Evolutionary conservation across 805 yeast species (phyloP), one percentile per base, ranked within the genome.

Genomic region (Ogataea angusta): DNA sequence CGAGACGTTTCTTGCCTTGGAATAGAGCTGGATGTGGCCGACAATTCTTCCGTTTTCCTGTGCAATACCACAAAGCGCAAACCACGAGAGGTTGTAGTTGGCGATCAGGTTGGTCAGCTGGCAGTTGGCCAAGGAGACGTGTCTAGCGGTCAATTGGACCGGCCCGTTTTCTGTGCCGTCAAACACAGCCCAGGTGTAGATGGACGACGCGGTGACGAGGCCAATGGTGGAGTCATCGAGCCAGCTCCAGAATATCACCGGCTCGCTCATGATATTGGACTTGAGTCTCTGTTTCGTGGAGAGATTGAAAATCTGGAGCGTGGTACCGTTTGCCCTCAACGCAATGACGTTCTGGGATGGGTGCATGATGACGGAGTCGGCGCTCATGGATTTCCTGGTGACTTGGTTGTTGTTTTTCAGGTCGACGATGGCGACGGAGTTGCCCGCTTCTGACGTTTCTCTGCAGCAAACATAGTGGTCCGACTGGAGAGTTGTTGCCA

Each of bases 211-310:
- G 10, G 97, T 87, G 48, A 93, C 82, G 46, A 93, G 74, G 54
- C 97, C 99, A 51, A 93, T 71, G 39, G 76, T 70, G 48, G 78
- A 69, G 46, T 78, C 75, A 55, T 75, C 70, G 45, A 93, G 70
- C 99, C 99, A 93, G 61, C 82, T 83, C 99, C 99, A 93, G 64
- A 82, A 91, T 33, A 89, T 80, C 35, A 93, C 90, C 33, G 96
- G 95, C 62, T 89, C 95, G 49, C 76, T 76, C 74, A 89, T 72
- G 42, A 86, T 85, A 64, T 82, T 82, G 14, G 95, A 83, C 72
- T 90, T 90, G 60, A 93, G 75, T 60, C 95, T 82, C 66, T 87
- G 89, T 66, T 91, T 89, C 22, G 88, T 70, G 39, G 81, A 85
- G 54, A 93, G 74, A 66, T 93, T 86, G 69, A 93, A 95, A 52